Base-by-base conservation (phyloP, 1,139 yeast genomes). In the Pneumocystis sp. region DNA sequence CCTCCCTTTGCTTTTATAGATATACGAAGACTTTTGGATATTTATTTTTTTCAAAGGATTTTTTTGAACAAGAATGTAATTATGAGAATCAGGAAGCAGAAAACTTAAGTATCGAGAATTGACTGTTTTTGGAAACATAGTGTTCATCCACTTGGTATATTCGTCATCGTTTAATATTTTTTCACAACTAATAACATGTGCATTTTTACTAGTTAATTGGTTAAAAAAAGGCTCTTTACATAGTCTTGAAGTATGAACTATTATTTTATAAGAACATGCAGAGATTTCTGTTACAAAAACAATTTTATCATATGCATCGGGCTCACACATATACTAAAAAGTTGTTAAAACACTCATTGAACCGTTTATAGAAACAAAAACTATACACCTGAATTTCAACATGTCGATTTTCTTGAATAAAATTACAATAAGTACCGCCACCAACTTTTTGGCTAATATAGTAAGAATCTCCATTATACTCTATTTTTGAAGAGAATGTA, bases 391-490 rank as follows among this genome's bases (percentile, higher is more conserved):
- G 82, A 2, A 91, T 76, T 65, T 86, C 88, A 0, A 85, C 78
- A 0, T 80, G 75, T 67, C 97, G 79, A 3, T 85, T 85, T 59
- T 77, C 75, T 0, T 81, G 81, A 0, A 95, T 88, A 63, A 87
- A 72, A 71, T 88, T 96, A 76, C 97, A 91, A 0, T 80, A 70
- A 3, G 84, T 82, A 1, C 97, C 97, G 66, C 79, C 76, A 0
- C 75, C 77, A 17, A 87, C 74, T 1, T 77, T 75, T 68, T 87
- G 89, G 64, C 81, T 78, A 34, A 86, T 72, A 68, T 79, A 80
- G 66, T 79, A 78, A 0, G 77, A 73, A 2, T 77, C 77, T 57
- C 77, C 79, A 44, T 76, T 73, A 63, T 72, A 71, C 3, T 72
- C 70, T 35, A 67, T 67, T 8, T 75, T 63, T 59, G 69, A 71